phyloP scores from a whole-genome alignment of 2,329 filamentous ascomycete genomes.

The Phyllosticta paracitricarpa region DNA sequence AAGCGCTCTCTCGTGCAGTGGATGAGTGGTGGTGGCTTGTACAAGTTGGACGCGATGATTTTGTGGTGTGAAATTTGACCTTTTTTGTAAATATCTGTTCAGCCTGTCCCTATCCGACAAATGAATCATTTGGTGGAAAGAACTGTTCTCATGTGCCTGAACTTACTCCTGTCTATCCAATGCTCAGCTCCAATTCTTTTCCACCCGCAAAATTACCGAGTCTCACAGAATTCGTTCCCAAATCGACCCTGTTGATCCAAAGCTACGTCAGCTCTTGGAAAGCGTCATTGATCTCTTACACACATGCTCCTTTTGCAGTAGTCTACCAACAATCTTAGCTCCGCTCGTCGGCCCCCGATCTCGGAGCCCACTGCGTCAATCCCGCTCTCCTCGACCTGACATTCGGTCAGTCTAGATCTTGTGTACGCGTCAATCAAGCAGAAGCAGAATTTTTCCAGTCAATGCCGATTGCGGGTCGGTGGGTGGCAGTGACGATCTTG shows the following conservation, averaged over 20 bases:
- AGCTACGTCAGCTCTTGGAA: background rate
- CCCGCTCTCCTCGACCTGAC: background rate
- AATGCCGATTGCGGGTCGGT: too few relatives aligned
- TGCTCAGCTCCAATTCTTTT: too few relatives aligned
- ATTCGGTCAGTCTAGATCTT: background rate
- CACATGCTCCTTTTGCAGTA: background rate
- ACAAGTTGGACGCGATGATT: background rate
- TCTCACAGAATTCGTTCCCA: background rate
- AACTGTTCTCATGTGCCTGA: too few relatives aligned
- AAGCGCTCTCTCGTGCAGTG: constrained; percentile 1
- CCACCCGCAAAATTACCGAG: too few relatives aligned
- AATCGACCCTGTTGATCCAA: background rate
- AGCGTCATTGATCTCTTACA: background rate
- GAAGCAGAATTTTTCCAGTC: too few relatives aligned
- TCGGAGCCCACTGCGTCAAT: background rate
- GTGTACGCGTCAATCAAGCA: background rate
- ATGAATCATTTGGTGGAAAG: too few relatives aligned
- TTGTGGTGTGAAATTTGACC: background rate
- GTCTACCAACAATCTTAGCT: background rate
- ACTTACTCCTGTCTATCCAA: too few relatives aligned
- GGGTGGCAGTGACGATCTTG: too few relatives aligned
- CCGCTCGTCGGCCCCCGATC: background rate
- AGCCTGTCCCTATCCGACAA: too few relatives aligned
- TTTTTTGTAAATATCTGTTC: background rate
- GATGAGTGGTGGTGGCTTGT: background rate